These are phyloP conservation scores for Globisporangium spiculum DNA, from an alignment of 352 stramenopile genomes.

Conservation along the genomic window DNA sequence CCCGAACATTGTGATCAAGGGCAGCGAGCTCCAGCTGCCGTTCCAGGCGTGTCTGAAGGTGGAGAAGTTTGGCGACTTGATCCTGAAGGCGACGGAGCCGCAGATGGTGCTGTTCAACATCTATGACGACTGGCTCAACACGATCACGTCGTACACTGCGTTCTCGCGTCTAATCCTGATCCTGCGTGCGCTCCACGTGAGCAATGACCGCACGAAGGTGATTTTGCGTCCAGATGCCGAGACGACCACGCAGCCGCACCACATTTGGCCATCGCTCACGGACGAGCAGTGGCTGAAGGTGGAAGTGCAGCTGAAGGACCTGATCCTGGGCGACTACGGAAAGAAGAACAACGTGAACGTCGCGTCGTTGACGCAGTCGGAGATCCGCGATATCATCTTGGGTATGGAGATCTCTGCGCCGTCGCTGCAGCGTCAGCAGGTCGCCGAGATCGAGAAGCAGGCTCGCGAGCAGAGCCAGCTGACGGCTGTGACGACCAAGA, in stretches of 20 bases:
- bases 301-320: constrained; percentile 98
- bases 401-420: constrained; percentile 99
- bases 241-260: constrained; percentile 98
- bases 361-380: constrained; percentile 98
- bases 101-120: constrained; percentile 99
- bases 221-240: constrained; percentile 98
- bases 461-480: constrained; percentile 97
- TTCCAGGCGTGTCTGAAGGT: constrained; percentile 99
- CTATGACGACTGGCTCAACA: constrained; percentile 99
- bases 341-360: constrained; percentile 99
- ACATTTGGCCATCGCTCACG: constrained; percentile 98
- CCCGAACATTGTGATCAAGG: constrained; percentile 99
- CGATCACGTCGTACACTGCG: constrained; percentile 99
- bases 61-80: constrained; percentile 99
- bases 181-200: constrained; percentile 97
- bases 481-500: constrained; percentile 98
- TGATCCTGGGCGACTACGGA: constrained; percentile 99
- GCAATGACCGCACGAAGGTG: constrained; percentile 94
- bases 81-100: constrained; percentile 98
- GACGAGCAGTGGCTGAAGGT: constrained; percentile 99
- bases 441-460: constrained; percentile 99
- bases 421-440: constrained; percentile 98
- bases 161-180: constrained; percentile 99
- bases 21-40: constrained; percentile 98
- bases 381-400: constrained; percentile 99